A percentile compares a stretch with the other conserved stretches of the same genome.
Evolutionary conservation across 176 grass and related monocot genomes (phyloP).

Genomic region (Aegilops bicornis): DNA sequence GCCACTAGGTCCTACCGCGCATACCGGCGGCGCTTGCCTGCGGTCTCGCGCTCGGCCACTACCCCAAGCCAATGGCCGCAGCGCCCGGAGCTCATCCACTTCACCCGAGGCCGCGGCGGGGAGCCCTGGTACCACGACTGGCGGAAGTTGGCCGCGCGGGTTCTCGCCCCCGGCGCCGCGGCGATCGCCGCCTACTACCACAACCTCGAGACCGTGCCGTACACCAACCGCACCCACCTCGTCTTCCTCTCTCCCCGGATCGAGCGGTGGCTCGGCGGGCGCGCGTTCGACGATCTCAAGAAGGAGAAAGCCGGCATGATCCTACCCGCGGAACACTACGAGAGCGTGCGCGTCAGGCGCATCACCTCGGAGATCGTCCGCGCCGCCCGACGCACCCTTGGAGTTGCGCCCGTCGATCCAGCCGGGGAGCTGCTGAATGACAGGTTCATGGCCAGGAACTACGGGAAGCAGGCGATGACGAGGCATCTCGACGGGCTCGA

Average conservation of each 20-base stretch:
- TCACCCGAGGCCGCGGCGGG: constrained; percentile 49
- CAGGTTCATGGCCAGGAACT: constrained; percentile 57
- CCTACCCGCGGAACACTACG: constrained; percentile 69
- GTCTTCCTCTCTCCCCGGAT: constrained; percentile 53
- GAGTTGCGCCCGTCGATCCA: not conserved
- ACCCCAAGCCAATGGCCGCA: not conserved
- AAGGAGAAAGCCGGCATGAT: constrained; percentile 53
- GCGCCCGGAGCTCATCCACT: constrained; percentile 56
- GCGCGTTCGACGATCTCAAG: constrained; percentile 63
- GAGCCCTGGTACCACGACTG: constrained; percentile 72
- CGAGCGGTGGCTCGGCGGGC: constrained; percentile 78
- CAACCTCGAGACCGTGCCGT: constrained; percentile 78
- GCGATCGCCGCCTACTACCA: constrained; percentile 57
- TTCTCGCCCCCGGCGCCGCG: constrained; percentile 39
- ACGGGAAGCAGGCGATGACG: constrained; percentile 33
- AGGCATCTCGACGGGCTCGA: constrained; percentile 68
- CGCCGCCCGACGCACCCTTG: constrained; percentile 57
- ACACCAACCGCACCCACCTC: constrained; percentile 80
- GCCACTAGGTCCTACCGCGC: constrained; percentile 23
- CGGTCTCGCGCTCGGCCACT: not conserved
- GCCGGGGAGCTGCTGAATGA: constrained; percentile 83
- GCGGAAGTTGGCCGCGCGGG: constrained; percentile 44
- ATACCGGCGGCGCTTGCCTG: not conserved
- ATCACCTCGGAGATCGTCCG: constrained; percentile 71
- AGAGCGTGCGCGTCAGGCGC: constrained; percentile 70